Evolutionary conservation across 2,329 filamentous ascomycete genomes (phyloP), one percentile per base, ranked within the genome.

Genomic region (Pseudogymnoascus verrucosus): DNA sequence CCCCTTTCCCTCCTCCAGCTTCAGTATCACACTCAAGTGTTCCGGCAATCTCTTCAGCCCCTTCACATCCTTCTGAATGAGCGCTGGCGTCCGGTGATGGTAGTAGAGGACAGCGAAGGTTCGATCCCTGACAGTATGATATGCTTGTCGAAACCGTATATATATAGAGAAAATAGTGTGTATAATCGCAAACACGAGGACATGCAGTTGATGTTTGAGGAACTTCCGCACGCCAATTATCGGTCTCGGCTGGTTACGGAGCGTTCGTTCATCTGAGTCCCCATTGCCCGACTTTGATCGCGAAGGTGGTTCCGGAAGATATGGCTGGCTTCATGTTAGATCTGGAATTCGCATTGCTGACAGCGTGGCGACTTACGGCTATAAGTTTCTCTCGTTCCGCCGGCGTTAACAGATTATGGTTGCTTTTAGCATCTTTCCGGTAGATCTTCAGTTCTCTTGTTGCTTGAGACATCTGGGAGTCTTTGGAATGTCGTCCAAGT

Each of bases 1-100:
- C 70, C 88, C 82, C 72, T 86, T 81, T 64, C 87, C 81, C 73
- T 88, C 81, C 71, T 93, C 86, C 59, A 90, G 79, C 64, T 88
- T 88, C 64, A 99, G 77, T 63, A 98, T 88, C 10, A 96, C 88
- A 72, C 92, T 97, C 61, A 99, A 76, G 73, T 99, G 95, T 68
- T 89, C 84, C 2, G 95, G 95, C 65, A 96, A 77, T 70, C 89
- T 86, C 64, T 80, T 82, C 64, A 99, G 76, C 8, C 83, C 82
- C 74, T 86, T 86, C 26, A 98, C 88, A 77, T 99, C 95, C 71
- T 89, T 88, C 71, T 89, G 87, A 69, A 99, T 96, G 73, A 96
- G 86, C 73, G 96, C 91, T 6, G 95, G 95, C 0, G 93, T 96
- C 62, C 91, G 90, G 76, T 99, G 95, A 78, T 99, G 96, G 78